These are phyloP conservation scores for Escallonia herrerae DNA, from an alignment of 129 eudicot species.

Conservation along the genomic window DNA sequence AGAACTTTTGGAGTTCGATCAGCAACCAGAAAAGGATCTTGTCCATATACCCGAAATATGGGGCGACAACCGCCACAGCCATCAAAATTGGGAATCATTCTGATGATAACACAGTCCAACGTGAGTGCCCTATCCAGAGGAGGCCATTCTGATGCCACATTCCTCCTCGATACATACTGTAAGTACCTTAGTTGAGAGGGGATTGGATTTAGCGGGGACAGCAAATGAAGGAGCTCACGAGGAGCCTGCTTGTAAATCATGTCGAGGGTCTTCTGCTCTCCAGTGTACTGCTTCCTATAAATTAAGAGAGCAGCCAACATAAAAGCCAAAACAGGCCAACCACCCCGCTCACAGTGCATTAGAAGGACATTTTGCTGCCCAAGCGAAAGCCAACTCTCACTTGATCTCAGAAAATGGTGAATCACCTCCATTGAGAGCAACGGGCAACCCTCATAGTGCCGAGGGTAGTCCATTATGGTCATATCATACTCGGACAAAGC, in stretches of 20 bases:
- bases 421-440: constrained; percentile 72
- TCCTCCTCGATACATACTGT: constrained; percentile 71
- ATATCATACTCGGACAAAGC: constrained; percentile 57
- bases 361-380: constrained; percentile 72
- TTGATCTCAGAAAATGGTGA: constrained; percentile 69
- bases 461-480: constrained; percentile 83
- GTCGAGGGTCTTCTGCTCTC: constrained; percentile 67
- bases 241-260: constrained; percentile 84
- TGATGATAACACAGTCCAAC: constrained; percentile 67
- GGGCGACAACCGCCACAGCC: constrained; percentile 79
- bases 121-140: constrained; percentile 61
- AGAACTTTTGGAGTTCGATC: constrained; percentile 63
- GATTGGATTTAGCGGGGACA: constrained; percentile 63
- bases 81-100: constrained; percentile 64
- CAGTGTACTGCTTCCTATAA: constrained; percentile 54
- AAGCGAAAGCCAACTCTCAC: constrained; percentile 84
- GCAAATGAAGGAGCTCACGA: constrained; percentile 56
- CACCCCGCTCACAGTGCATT: constrained; percentile 86
- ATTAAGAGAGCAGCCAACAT: constrained; percentile 78
- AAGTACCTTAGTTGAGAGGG: constrained; percentile 81
- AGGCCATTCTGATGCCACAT: constrained; percentile 73
- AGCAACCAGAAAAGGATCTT: constrained; percentile 47
- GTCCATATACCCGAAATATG: constrained; percentile 72
- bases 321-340: constrained; percentile 85
- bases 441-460: constrained; percentile 72